phyloP scores from a whole-genome alignment of 73 alveolate genomes.

The Uronychia setigera region DNA sequence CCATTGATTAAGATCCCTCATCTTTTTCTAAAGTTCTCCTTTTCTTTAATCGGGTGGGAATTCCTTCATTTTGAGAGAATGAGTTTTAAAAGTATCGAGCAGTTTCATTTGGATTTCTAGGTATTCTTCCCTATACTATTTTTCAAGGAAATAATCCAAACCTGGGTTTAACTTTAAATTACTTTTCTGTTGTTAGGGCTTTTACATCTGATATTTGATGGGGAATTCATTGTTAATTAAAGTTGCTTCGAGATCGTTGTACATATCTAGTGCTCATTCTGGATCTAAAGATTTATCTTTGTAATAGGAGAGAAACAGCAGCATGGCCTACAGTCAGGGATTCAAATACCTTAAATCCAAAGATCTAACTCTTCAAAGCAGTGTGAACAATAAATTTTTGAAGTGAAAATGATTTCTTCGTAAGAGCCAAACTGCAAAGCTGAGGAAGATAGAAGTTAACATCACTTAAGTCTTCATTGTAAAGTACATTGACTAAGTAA shows the following conservation, averaged over 20 bases:
- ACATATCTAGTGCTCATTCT: constrained; percentile 43
- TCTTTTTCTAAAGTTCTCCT: constrained; percentile 17
- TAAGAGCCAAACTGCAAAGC: constrained; percentile 30
- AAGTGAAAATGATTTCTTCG: constrained; percentile 6
- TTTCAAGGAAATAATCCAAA: constrained; percentile 23
- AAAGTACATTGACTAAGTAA: constrained; percentile 43
- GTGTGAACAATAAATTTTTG: constrained; percentile 48
- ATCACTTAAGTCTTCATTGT: constrained; percentile 15
- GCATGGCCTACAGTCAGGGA: constrained; percentile 51
- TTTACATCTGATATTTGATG: constrained; percentile 16
- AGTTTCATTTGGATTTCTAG: constrained; percentile 64
- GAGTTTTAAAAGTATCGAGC: constrained; percentile 50
- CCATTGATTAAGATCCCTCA: constrained; percentile 64
- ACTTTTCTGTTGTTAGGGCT: constrained; percentile 9
- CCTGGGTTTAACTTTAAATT: no score
- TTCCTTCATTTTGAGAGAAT: constrained; percentile 57
- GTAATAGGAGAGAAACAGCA: constrained; percentile 25
- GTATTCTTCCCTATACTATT: constrained; percentile 52
- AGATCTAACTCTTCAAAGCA: constrained; percentile 29
- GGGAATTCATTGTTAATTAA: constrained; percentile 61
- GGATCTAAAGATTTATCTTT: constrained; percentile 37
- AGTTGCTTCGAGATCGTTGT: constrained; percentile 30
- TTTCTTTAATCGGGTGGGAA: constrained; percentile 61
- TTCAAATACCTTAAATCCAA: no score
- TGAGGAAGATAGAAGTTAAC: constrained; percentile 75